Base-by-base conservation (phyloP, 2,329 filamentous ascomycete species). In the Penicillium sp. region DNA sequence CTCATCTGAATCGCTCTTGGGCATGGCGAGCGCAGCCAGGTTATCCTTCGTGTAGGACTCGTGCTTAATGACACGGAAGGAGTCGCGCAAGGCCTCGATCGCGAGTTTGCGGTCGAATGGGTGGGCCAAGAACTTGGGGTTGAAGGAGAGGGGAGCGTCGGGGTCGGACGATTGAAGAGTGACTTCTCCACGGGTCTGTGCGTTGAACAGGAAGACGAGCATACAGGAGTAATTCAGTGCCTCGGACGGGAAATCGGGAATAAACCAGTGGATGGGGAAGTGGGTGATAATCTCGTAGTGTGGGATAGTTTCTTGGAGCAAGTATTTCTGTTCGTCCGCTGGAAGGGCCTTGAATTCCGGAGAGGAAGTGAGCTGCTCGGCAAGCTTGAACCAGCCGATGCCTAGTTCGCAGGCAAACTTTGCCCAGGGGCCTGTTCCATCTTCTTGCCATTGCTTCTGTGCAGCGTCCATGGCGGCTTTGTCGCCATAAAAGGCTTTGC, bases 261-360 rank as follows among this genome's bases (percentile, higher is more conserved):
- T 58, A 44, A 72, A 67, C 46, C 63, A 76, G 58, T 80, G 78
- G 7, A 77, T 60, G 1, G 76, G 75, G 61, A 78, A 76, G 56
- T 81, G 78, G 1, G 76, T 78, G 9, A 80, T 56, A 11, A 86
- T 64, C 59, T 87, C 84, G 61, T 78, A 85, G 50, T 81, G 77
- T 0, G 85, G 84, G 1, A 87, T 74, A 0, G 79, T 83, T 10
- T 77, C 73, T 23, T 73, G 73, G 34, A 64, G 65, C 0, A 87
- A 66, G 56, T 76, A 79, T 0, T 67, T 62, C 61, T 81, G 76
- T 19, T 76, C 72, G 0, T 71, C 56, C 0, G 59, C 53, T 0
- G 81, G 77, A 0, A 87, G 72, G 0, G 68, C 75, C 38, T 77
- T 66, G 63, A 84, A 85, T 60, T 86, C 80, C 0, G 74, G 60